phyloP scores from a whole-genome alignment of 805 yeast species.

The Monosporozyma yasuniensis region DNA sequence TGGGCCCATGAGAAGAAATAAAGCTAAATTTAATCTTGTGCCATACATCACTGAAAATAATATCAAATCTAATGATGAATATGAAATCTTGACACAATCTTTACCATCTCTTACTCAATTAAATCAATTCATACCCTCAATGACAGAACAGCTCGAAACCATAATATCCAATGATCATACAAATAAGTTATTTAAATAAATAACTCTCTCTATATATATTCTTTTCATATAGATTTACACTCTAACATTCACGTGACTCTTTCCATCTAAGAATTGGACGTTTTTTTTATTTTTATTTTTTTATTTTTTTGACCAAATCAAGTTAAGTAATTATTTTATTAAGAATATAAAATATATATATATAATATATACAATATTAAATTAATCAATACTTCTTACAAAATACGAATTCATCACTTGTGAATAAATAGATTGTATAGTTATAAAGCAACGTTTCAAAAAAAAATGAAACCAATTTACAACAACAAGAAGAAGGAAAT shows the following conservation, averaged over 20 bases:
- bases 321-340: no score
- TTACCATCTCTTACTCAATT: conserved; percentile 1
- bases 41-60: neutral
- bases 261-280: no score
- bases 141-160: neutral
- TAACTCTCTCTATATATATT: no score
- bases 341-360: no score
- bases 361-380: no score
- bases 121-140: neutral
- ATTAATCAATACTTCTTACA: no score
- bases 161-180: neutral
- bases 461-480: conserved; percentile 2
- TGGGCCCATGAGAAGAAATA: neutral
- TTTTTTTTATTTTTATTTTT: no score
- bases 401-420: no score
- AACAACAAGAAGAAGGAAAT: conserved; percentile 10
- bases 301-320: no score
- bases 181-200: neutral
- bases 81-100: neutral
- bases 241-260: neutral
- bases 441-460: no score
- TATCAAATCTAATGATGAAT: neutral
- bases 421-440: no score
- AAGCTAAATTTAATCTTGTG: neutral
- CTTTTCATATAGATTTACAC: no score